Conservation (phyloP, 2,329 filamentous ascomycete genomes). For the Fusarium dlaminii region DNA sequence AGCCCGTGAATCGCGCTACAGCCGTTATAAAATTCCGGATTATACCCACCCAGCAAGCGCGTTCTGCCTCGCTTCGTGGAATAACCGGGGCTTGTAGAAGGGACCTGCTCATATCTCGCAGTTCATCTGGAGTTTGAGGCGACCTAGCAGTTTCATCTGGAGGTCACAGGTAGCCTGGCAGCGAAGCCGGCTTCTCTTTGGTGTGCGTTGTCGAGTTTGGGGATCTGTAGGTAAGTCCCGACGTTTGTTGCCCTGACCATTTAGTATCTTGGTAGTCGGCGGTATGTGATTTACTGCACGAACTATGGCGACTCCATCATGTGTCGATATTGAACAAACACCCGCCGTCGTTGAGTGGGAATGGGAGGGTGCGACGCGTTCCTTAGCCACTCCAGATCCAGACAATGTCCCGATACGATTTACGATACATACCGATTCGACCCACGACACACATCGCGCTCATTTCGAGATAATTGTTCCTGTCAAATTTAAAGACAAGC, state of each 20-base stretch:
- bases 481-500: conserved; percentile 10
- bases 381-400: background rate
- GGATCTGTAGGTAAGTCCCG: background rate
- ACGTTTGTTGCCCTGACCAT: background rate
- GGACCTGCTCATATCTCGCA: background rate
- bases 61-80: background rate
- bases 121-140: conserved; percentile 7
- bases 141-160: conserved; percentile 7
- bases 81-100: conserved; percentile 14
- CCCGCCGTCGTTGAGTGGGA: conserved; percentile 9
- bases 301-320: background rate
- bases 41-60: conserved; percentile 2
- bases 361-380: background rate
- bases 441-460: background rate
- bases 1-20: conserved; percentile 1
- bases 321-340: background rate
- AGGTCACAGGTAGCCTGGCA: conserved; percentile 7
- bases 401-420: background rate
- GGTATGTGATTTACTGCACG: background rate
- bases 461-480: conserved; percentile 13
- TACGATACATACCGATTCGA: background rate
- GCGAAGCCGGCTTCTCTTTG: background rate
- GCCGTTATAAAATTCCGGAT: background rate
- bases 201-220: background rate
- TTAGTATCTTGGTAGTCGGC: background rate